Base-by-base conservation (phyloP, 176 grass and related monocot species). In the Ensete ventricosum region DNA sequence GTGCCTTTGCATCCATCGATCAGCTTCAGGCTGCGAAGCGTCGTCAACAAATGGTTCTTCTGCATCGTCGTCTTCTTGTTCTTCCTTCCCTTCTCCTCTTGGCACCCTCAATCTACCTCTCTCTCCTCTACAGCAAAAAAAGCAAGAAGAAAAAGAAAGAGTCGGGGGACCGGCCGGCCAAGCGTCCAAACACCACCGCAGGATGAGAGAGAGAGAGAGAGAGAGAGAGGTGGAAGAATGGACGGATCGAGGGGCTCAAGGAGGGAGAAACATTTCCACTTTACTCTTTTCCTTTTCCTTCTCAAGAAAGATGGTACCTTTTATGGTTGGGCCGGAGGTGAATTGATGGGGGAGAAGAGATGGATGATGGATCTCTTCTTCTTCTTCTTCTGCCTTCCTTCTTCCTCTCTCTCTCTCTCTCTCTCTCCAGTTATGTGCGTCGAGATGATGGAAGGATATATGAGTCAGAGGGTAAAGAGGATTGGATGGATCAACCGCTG, bases 41-140 rank as follows among this genome's bases (percentile, higher is more conserved):
- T 91, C 20, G 95, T 99, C 73, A 99, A 62, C 76, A 99, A 94
- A 82, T 98, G 90, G 67, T 99, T 99, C 80, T 89, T 83, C 95
- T 94, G 91, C 72, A 79, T 23, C 22, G 24, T 22, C 17, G n/a
- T 8, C 68, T 19, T 49, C 53, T 27, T 10, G 34, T 53, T 43
- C 11, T 63, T n/a, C 29, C 27, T 68, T 26, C 54, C 19, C 24
- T 53, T 25, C 22, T 20, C 19, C 3, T 67, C 20, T 49, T 76
- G 34, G 34, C 34, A 43, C 34, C 34, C 34, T 43, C 34, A 43
- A 43, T 43, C 57, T 21, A 14, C 57, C 57, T 60, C 57, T 19
- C 57, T 60, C 16, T 60, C 57, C n/a, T 60, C 57, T 19, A 43
- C 19, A 68, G 19, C 22, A 1, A 50, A 16, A 69, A 24, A 23